phyloP scores from a whole-genome alignment of 2,329 filamentous ascomycete species.

The Hypoxylon sp. region DNA sequence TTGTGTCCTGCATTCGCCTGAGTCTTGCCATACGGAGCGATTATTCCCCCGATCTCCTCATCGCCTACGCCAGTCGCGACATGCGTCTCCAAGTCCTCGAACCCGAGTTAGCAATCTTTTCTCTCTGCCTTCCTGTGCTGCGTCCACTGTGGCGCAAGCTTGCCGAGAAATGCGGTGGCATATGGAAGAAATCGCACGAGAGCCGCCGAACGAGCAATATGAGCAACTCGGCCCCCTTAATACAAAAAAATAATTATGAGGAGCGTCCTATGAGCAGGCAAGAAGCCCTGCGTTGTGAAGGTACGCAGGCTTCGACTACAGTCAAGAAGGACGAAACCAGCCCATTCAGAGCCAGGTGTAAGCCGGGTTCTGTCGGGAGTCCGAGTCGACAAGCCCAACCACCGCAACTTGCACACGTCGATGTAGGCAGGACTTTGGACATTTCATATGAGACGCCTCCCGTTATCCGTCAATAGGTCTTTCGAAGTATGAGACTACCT shows the following conservation, averaged over 20 bases:
- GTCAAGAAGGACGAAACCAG: neutral
- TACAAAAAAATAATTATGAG: neutral
- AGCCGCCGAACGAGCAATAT: neutral
- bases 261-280: neutral
- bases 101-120: slow-evolving; percentile 37
- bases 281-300: neutral
- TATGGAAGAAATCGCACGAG: no score
- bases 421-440: slow-evolving; percentile 17
- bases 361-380: neutral
- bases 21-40: neutral
- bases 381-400: neutral
- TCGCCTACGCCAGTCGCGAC: slow-evolving; percentile 17
- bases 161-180: neutral
- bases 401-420: slow-evolving; percentile 3
- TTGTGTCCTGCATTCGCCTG: slow-evolving; percentile 31
- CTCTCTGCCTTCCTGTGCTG: slow-evolving; percentile 33
- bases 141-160: slow-evolving; percentile 32
- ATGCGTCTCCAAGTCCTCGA: slow-evolving; percentile 39
- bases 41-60: neutral
- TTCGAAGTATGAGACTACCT: neutral
- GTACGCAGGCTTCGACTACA: neutral
- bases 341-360: neutral
- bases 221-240: neutral
- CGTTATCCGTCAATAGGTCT: slow-evolving; percentile 1
- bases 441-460: slow-evolving; percentile 22